Evolutionary conservation across 345 rosid genomes (phyloP).

Genomic region (Rhizophora mangle): DNA sequence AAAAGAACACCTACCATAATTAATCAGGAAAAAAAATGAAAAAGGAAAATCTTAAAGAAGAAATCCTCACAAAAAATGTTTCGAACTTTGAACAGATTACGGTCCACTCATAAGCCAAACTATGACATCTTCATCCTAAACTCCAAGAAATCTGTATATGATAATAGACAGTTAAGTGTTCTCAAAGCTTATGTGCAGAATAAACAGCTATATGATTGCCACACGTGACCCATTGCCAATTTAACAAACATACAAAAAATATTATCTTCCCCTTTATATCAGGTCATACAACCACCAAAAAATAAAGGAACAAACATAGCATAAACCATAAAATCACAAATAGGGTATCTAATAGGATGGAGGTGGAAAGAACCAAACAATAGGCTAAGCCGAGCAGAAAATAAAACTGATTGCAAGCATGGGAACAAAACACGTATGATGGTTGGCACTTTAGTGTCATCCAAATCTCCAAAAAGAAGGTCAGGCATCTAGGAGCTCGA

Average conservation of each 20-base stretch:
- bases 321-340: neutral
- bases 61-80: slow-evolving; percentile 13
- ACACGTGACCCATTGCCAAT: too few species aligned
- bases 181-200: too few species aligned
- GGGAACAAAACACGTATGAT: slow-evolving; percentile 36
- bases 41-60: neutral
- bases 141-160: too few species aligned
- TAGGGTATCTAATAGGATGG: neutral
- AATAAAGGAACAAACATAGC: too few species aligned
- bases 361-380: neutral
- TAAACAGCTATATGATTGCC: too few species aligned
- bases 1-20: neutral
- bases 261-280: too few species aligned
- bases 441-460: slow-evolving; percentile 46
- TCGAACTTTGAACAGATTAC: slow-evolving; percentile 63
- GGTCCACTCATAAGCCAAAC: too few species aligned
- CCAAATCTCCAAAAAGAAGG: slow-evolving; percentile 78
- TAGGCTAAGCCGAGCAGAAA: too few species aligned
- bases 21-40: neutral
- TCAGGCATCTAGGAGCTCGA: slow-evolving; percentile 83
- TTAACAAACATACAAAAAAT: too few species aligned
- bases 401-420: slow-evolving; percentile 56
- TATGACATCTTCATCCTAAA: too few species aligned
- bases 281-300: too few species aligned
- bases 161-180: too few species aligned